Evolutionary conservation across 2,329 filamentous ascomycete genomes (phyloP), one percentile per base, ranked within the genome.

Genomic region (Myriosclerotinia duriaeana): DNA sequence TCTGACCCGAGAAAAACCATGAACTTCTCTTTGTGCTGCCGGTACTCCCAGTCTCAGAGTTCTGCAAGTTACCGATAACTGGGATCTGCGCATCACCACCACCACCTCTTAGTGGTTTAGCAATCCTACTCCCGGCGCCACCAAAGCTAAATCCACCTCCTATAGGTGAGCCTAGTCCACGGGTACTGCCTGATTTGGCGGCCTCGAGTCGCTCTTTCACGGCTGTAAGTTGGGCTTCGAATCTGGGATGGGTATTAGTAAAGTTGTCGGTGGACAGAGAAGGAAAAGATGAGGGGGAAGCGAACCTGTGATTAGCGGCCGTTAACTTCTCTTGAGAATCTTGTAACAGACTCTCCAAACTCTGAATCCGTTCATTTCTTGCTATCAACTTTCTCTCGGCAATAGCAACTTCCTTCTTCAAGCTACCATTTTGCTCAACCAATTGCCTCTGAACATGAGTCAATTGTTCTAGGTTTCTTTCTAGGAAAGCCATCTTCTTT

Each of bases 401-500:
- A 77, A 99, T 99, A 65, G 95, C 95, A 65, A 99, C 95, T 80
- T 99, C 95, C 84, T 99, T 98, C 88, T 99, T 99, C 75, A 99
- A 84, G 70, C 89, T 90, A 73, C 92, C 92, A 80, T 99, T 99
- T 79, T 99, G 95, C 82, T 99, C 95, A 42, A 99, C 95, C 15
- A 99, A 88, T 80, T 99, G 95, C 65, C 95, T 88, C 80, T 99
- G 95, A 64, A 99, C 95, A 76, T 97, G 92, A 4, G 95, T 99
- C 65, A 99, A 85, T 79, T 99, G 95, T 81, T 99, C 95, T 52
- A 99, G 87, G 78, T 99, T 99, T 76, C 95, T 90, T 82, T 99
- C 95, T 61, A 99, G 82, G 85, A 99, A 99, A 20, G 95, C 96
- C 91, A 99, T 98, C 86, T 99, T 99, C 90, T 99, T 99, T 80